Evolutionary conservation across 2,329 filamentous ascomycete species (phyloP), one percentile per base, ranked within the genome.

Genomic region (Aureobasidium sp.): DNA sequence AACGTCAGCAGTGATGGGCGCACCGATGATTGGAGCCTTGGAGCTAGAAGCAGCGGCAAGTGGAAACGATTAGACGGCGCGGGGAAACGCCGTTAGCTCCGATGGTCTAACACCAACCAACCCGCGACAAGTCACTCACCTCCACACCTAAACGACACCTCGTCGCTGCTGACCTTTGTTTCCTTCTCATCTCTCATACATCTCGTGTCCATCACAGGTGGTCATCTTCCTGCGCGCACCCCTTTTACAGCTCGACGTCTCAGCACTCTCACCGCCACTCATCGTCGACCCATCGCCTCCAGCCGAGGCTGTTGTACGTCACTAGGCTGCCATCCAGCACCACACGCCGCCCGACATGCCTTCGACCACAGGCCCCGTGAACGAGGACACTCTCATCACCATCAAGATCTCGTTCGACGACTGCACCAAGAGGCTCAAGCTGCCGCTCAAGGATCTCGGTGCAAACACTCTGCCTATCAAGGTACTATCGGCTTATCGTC

Each of bases 331-430:
- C 57, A 51, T 29, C 36, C 22, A 34, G 8, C 31, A 34, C 31
- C 31, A 44, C 34, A 37, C 34, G 27, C 42, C 36, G 55, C 29
- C 62, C 59, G 56, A 66, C 67, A 73, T 65, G 70, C 78, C 78
- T 75, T 73, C 75, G 37, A 65, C 62, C 48, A 74, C 75, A 65
- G 71, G 76, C 62, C 75, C 79, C 44, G 79, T 84, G 62, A 80
- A 78, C 58, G 83, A 85, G 62, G 88, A 91, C 65, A 91, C 89
- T 58, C 79, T 84, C 67, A 89, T 97, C 76, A 91, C 88, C 67
- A 80, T 97, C 78, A 97, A 97, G 80, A 83, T 96, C 72, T 84
- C 85, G 70, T 85, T 88, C 71, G 85, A 91, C 71, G 90, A 90
- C 64, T 79, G 78, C 70, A 88, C 87, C 70, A 87, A 89, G 71